Evolutionary conservation across 768 basidiomycete species (phyloP), one percentile per base, ranked within the genome.

Genomic region (Strobilomyces echinocephalus): DNA sequence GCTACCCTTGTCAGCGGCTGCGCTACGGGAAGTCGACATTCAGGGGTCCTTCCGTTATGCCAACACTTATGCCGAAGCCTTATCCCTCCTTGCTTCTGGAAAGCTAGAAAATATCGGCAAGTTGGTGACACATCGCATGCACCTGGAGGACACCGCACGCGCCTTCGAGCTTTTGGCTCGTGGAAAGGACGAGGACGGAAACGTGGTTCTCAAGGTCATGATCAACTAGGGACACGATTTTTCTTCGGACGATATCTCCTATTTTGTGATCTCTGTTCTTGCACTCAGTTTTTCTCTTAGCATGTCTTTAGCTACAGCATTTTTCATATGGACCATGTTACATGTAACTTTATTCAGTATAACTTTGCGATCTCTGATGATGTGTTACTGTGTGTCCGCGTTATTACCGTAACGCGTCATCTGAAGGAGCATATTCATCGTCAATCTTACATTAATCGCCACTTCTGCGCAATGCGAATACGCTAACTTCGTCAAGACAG

Each of bases 31-130:
- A 72, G 91, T 97, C 55, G 93, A 97, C 70, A 83, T 97, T 63
- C 82, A 84, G 56, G 95, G 94, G 59, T 89, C 88, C 35, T 97
- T 97, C 80, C 82, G 91, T 31, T 94, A 94, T 63, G 86, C 87
- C 55, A 84, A 92, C 74, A 94, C 91, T 10, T 98, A 95, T 68
- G 83, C 88, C 18, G 82, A 82, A n/a, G 95, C 95, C 20, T 74
- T 97, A 42, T 72, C 77, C 3, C 79, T 98, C 9, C 80, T 94
- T 16, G 60, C 71, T 66, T 80, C 83, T 5, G 87, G 88, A 31
- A 76, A 76, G 60, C 77, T 92, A 33, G 70, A 74, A 39, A 79
- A 83, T 57, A 74, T 88, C 40, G 79, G 81, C 57, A 85, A 84
- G 68, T 79, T 97, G 67, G 79, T 95, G 55, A 91, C 90, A 10